A percentile compares a stretch with the other conserved stretches of the same genome.
phyloP scores from a whole-genome alignment of 805 yeast species.

The Candida oleophila region DNA sequence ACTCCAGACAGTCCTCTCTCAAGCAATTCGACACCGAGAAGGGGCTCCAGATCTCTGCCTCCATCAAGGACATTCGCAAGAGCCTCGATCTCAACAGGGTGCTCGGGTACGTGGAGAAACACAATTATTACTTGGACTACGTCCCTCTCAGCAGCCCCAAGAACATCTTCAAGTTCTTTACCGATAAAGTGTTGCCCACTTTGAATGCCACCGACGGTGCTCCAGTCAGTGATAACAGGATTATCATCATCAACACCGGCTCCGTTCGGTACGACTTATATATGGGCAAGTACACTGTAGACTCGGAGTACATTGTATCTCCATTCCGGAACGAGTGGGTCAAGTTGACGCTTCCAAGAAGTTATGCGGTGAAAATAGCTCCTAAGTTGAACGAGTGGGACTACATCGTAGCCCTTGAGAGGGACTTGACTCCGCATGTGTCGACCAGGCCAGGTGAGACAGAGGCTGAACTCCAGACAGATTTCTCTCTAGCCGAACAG shows the following conservation, averaged over 20 bases:
- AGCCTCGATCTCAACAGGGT: constrained; percentile 52
- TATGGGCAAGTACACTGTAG: constrained; percentile 79
- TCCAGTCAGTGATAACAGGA: constrained; percentile 13
- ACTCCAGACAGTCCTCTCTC: constrained; percentile 37
- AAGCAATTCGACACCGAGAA: constrained; percentile 49
- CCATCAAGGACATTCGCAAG: constrained; percentile 43
- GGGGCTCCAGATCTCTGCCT: constrained; percentile 51
- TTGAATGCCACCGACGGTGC: constrained; percentile 22
- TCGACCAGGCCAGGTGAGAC: no score
- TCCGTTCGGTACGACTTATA: constrained; percentile 83
- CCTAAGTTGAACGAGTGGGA: constrained; percentile 55
- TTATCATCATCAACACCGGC: constrained; percentile 79
- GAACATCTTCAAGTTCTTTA: constrained; percentile 59
- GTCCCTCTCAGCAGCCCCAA: constrained; percentile 54
- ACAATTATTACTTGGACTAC: constrained; percentile 61
- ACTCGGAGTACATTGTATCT: constrained; percentile 77
- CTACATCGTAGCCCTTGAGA: constrained; percentile 32
- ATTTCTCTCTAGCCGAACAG: background rate
- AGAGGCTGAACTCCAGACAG: background rate
- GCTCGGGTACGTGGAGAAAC: constrained; percentile 63
- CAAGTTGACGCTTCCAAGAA: constrained; percentile 56
- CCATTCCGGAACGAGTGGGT: constrained; percentile 86
- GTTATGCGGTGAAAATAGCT: constrained; percentile 54
- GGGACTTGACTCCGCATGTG: background rate
- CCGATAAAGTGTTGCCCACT: constrained; percentile 53